Evolutionary conservation across 129 eudicot genomes (phyloP), one percentile per base, ranked within the genome.

Genomic region (Chrysanthemum seticuspe): DNA sequence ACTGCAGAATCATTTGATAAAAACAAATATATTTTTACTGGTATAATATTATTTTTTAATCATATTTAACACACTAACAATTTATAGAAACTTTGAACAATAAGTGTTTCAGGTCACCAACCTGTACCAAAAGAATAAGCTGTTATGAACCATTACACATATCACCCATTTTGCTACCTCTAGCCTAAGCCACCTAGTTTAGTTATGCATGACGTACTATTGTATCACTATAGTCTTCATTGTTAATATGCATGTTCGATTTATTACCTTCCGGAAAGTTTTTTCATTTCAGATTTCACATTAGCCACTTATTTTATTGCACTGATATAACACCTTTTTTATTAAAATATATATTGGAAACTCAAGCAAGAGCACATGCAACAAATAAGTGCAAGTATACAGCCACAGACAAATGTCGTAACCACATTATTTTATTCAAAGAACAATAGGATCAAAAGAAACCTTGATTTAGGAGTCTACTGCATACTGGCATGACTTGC

Each of bases 381-480:
- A 71, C 75, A 59, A 19, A 55, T 18, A 10, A 4, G 19, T 55
- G 62, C 52, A 70, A 31, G 63, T 55, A 70, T 34, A 36, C 27
- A 71, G 58, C 40, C 23, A 21, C 66, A 56, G 19, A 36, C 73
- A 75, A 14, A 45, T 34, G 55, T 45, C 6, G 27, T 52, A 45
- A 45, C 62, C 36, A 36, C 66, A 76, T 56, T 11, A 56, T 1
- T 50, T 16, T n/a, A 77, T 69, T 13, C n/a, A 70, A 47, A 67
- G 29, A 75, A n/a, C 36, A 45, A 27, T 54, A 55, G 12, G 57
- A 47, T 23, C 4, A 66, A 69, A 48, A 73, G 76, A 31, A 70
- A 89, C 96, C 96, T 84, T 89, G 91, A 82, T 78, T 86, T 71
- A 89, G 76, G 75, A 89, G 96, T 65, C 92, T 86, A 80, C 78